phyloP scores from a whole-genome alignment of 768 basidiomycete species.

The Boletus rubroflammeus region DNA sequence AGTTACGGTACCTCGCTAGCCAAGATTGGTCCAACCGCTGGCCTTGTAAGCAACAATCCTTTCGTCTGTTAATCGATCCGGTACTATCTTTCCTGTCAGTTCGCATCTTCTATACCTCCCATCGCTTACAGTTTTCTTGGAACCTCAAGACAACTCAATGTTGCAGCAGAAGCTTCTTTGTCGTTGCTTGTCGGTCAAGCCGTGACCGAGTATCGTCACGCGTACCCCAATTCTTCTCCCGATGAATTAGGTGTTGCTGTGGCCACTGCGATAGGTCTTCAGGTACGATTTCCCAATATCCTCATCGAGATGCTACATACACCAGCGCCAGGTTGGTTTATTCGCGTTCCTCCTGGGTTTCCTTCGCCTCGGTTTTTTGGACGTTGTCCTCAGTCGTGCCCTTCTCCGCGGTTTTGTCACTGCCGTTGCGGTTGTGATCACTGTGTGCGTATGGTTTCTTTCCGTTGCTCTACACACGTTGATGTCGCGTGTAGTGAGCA shows the following conservation, averaged over 20 bases:
- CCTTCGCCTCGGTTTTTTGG: conserved; percentile 87
- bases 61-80: background rate
- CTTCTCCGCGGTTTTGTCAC: conserved; percentile 84
- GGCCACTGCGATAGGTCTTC: conserved; percentile 79
- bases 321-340: conserved; percentile 59
- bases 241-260: conserved; percentile 62
- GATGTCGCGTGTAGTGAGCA: conserved; percentile 53
- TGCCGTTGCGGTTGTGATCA: conserved; percentile 81
- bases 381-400: conserved; percentile 88
- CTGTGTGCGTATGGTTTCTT: conserved; percentile 51
- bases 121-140: conserved; percentile 91
- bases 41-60: conserved; percentile 54
- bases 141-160: conserved; percentile 75
- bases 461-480: background rate
- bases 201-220: conserved; percentile 62
- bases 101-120: conserved; percentile 81
- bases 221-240: conserved; percentile 34
- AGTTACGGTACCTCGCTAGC: conserved; percentile 90
- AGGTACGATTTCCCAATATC: conserved; percentile 41
- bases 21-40: conserved; percentile 78
- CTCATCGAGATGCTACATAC: background rate
- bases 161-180: conserved; percentile 86
- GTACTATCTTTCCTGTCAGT: conserved; percentile 39
- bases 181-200: conserved; percentile 87
- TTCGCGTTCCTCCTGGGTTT: conserved; percentile 85